Evolutionary conservation across 495 filamentous ascomycete genomes (phyloP), one percentile per base, ranked within the genome.

Genomic region (Trichoderma erinaceum): DNA sequence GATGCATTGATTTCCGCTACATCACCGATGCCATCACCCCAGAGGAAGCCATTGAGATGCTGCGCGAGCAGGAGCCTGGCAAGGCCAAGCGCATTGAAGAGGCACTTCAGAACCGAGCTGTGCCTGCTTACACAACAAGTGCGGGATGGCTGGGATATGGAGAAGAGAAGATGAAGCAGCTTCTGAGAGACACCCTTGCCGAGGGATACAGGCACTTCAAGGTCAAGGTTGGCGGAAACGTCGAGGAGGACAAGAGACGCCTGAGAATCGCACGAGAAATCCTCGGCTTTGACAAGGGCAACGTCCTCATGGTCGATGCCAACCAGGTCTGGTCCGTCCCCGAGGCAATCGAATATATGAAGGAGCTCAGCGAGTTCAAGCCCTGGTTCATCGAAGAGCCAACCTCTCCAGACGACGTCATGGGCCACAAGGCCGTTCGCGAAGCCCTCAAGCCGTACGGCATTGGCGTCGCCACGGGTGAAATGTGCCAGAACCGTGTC

Each of bases 321-420:
- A 97, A 97, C 81, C 93, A 97, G 82, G 85, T 97, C 44, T 97
- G 93, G 93, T 90, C 87, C 52, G 92, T 97, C 35, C 92, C 92
- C 16, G 91, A 97, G 77, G 93, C 93, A 1, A 94, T 97, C 71
- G 86, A 84, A 66, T 91, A 93, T 82, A 96, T 96, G 92, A 80
- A 88, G 67, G 75, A 90, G 71, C 88, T 97, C 23, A 87, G 85
- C 43, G 87, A 92, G 70, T 97, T 91, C 83, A 88, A 89, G 81
- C 93, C 93, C 56, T 97, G 93, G 93, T 97, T 97, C 80, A 97
- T 97, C 72, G 93, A 97, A 79, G 93, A 97, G 83, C 93, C 93
- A n/a, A 97, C 93, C 56, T 92, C 89, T 52, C 93, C 93, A 16
- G 93, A 97, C 73, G 93, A 97, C 79, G 88, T 97, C 67, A 87